Evolutionary conservation across 768 basidiomycete genomes (phyloP).

Genomic region (Pleurotus platypus): DNA sequence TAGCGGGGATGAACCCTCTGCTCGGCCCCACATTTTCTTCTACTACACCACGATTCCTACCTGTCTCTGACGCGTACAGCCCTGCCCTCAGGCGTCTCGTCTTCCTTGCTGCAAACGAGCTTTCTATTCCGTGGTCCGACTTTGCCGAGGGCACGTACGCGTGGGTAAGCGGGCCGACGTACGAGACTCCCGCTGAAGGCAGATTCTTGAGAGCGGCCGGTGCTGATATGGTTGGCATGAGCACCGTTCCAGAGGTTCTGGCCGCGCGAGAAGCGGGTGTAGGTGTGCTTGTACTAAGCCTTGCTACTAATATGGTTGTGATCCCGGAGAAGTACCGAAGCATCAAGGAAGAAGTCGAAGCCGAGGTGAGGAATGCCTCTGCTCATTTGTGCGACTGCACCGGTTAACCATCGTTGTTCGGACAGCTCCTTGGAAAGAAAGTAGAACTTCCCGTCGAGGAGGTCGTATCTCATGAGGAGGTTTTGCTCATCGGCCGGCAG

Average conservation of each 20-base stretch:
- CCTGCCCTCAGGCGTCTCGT: slow-evolving; percentile 62
- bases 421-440: slow-evolving; percentile 58
- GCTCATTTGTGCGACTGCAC: not conserved
- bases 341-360: slow-evolving; percentile 71
- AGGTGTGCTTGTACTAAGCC: slow-evolving; percentile 73
- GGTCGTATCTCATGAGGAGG: slow-evolving; percentile 77
- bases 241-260: slow-evolving; percentile 86
- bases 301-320: slow-evolving; percentile 85
- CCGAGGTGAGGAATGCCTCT: slow-evolving; percentile 52
- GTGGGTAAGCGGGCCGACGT: slow-evolving; percentile 88
- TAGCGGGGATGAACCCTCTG: slow-evolving; percentile 75
- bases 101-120: slow-evolving; percentile 67
- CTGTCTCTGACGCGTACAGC: slow-evolving; percentile 83
- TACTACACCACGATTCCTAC: slow-evolving; percentile 71
- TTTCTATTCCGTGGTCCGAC: slow-evolving; percentile 49
- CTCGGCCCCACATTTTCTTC: slow-evolving; percentile 66
- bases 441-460: slow-evolving; percentile 35
- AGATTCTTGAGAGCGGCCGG: slow-evolving; percentile 70
- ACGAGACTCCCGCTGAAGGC: slow-evolving; percentile 87
- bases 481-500: slow-evolving; percentile 57
- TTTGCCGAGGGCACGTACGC: slow-evolving; percentile 84
- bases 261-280: slow-evolving; percentile 74
- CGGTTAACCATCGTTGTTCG: not conserved
- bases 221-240: slow-evolving; percentile 93
- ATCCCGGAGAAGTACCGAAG: slow-evolving; percentile 64